A percentile compares a stretch with the other conserved stretches of the same genome.
Conservation (phyloP, 78 protist species). For the Dictyostelium capitatum region DNA sequence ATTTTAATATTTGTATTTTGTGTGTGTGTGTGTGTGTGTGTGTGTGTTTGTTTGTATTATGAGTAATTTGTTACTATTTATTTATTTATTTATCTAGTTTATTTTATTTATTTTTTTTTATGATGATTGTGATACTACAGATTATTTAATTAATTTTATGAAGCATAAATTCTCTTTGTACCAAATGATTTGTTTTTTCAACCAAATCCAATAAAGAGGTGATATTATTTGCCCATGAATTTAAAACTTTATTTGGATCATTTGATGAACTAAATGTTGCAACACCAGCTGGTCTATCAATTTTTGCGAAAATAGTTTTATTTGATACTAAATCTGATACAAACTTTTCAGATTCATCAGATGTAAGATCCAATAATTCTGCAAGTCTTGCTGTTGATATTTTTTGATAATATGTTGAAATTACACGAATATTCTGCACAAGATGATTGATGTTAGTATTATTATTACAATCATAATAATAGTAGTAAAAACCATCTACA, state of each 20-base stretch:
- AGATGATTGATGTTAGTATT: not conserved
- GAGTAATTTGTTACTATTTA: not conserved
- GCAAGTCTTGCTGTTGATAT: slow-evolving; percentile 82
- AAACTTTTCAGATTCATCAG: slow-evolving; percentile 70
- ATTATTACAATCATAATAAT: not conserved
- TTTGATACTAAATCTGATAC: slow-evolving; percentile 81
- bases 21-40: not conserved
- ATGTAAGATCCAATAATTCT: slow-evolving; percentile 74
- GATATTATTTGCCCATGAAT: slow-evolving; percentile 86
- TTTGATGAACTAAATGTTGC: slow-evolving; percentile 46
- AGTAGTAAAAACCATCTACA: not conserved
- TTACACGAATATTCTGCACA: slow-evolving; percentile 81
- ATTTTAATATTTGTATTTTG: not conserved
- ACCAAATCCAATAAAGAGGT: slow-evolving; percentile 76
- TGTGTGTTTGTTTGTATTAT: not conserved
- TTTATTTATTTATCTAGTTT: not conserved
- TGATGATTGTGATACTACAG: not conserved
- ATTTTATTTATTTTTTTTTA: not conserved
- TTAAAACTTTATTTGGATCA: slow-evolving; percentile 76
- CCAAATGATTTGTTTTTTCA: slow-evolving; percentile 89
- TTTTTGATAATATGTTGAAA: slow-evolving; percentile 87
- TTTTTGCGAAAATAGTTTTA: slow-evolving; percentile 82
- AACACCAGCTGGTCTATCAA: slow-evolving; percentile 89
- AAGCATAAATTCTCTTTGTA: slow-evolving; percentile 88
- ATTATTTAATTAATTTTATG: slow-evolving; percentile 63